A percentile compares a stretch with the other conserved stretches of the same genome.
These are phyloP conservation scores for Brasilioporus rufonigricans DNA, from an alignment of 768 basidiomycete species.

Conservation along the genomic window DNA sequence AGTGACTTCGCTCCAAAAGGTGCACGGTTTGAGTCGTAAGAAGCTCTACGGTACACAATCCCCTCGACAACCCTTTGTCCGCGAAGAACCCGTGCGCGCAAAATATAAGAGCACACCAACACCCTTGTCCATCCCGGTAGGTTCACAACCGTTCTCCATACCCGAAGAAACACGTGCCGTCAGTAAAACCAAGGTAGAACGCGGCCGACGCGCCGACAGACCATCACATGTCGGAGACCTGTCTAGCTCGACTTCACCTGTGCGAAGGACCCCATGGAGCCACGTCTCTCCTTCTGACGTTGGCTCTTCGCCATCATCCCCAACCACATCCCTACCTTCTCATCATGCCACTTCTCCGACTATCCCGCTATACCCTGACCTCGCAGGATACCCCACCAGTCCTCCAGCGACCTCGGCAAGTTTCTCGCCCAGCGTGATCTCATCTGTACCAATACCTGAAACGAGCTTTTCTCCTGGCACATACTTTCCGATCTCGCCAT, in stretches of 20 bases:
- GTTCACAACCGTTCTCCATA: slow-evolving; percentile 13
- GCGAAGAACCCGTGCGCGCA: slow-evolving; percentile 45
- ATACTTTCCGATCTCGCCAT: slow-evolving; percentile 15
- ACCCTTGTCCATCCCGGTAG: slow-evolving; percentile 30
- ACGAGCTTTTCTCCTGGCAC: slow-evolving; percentile 12
- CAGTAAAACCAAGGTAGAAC: slow-evolving; percentile 24
- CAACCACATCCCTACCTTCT: slow-evolving; percentile 20
- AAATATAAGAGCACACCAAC: slow-evolving; percentile 34
- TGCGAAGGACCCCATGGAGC: slow-evolving; percentile 30
- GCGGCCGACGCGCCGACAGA: slow-evolving; percentile 24
- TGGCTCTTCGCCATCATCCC: slow-evolving; percentile 25
- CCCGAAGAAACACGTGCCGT: slow-evolving; percentile 19
- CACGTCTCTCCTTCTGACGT: slow-evolving; percentile 18
- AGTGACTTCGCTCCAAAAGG: slow-evolving; percentile 61
- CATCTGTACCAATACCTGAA: slow-evolving; percentile 14
- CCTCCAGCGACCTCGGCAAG: slow-evolving; percentile 5
- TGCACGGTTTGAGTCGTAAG: slow-evolving; percentile 70
- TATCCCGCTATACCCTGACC: slow-evolving; percentile 22
- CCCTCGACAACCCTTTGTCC: slow-evolving; percentile 49
- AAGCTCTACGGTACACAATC: slow-evolving; percentile 58
- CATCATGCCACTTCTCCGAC: slow-evolving; percentile 22
- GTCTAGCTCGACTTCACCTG: slow-evolving; percentile 32
- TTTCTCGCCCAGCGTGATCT: slow-evolving; percentile 9
- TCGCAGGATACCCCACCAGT: slow-evolving; percentile 14
- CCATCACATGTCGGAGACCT: slow-evolving; percentile 8